These are phyloP conservation scores for Buddleja alternifolia DNA, from an alignment of 257 asterid genomes.

Conservation along the genomic window DNA sequence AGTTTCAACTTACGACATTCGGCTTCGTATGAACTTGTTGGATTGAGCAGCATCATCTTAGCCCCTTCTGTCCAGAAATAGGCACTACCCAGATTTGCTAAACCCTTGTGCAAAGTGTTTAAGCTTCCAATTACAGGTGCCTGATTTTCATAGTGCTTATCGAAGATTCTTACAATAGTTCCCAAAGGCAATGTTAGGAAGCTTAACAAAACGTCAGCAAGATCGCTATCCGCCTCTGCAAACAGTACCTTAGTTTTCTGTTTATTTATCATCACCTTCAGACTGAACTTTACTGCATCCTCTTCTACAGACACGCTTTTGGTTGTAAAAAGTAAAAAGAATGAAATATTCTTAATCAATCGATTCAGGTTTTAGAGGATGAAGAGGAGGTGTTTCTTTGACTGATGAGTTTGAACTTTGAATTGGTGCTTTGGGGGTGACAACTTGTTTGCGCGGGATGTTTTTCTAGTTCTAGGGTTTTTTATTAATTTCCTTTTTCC, in stretches of 20 bases:
- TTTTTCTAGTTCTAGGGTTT: too few relatives aligned
- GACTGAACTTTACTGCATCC: too few relatives aligned
- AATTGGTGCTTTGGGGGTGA: too few relatives aligned
- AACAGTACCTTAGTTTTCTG: constrained; percentile 30
- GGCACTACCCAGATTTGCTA: neutral
- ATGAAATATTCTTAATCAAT: too few relatives aligned
- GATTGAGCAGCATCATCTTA: constrained; percentile 26
- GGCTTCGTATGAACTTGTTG: neutral
- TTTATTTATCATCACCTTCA: constrained; percentile 26
- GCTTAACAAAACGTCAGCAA: constrained; percentile 29
- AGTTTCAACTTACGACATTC: too few relatives aligned
- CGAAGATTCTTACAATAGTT: neutral
- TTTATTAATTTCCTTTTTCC: too few relatives aligned
- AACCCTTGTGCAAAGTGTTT: constrained; percentile 22
- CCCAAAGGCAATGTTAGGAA: constrained; percentile 36
- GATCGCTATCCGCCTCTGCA: constrained; percentile 16
- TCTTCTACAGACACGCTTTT: too few relatives aligned
- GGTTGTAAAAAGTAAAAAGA: too few relatives aligned
- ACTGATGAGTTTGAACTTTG: too few relatives aligned
- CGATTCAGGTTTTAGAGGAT: too few relatives aligned
- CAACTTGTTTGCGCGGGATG: too few relatives aligned
- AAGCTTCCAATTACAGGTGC: constrained; percentile 29
- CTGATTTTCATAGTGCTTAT: neutral
- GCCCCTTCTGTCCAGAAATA: neutral
- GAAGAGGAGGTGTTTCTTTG: too few relatives aligned